Evolutionary conservation across 371 early-diverging fungal genomes (phyloP), one percentile per base, ranked within the genome.

Genomic region (Lichtheimia corymbifera): DNA sequence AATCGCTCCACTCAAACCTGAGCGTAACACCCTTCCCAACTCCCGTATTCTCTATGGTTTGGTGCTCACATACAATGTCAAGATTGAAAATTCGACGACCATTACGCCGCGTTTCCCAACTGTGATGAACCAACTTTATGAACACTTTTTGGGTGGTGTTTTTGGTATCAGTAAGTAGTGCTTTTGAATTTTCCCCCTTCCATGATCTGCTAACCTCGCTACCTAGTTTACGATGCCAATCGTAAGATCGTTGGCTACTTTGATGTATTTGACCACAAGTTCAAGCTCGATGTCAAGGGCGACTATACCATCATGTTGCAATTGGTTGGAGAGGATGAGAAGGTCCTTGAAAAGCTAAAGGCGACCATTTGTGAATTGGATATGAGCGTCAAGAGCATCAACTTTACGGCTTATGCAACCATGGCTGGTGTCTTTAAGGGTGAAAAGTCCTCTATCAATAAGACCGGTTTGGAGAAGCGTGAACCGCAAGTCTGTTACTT

Each of bases 281-380:
- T 91, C 55, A 88, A 89, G 59, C 66, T 95, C n/a, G 71, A 77
- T 27, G 73, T 64, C 62, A 90, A 92, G 76, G 97, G 97, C 14
- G 94, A 91, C 40, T 96, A 96, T 68, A 84, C 83, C 5, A 74
- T 94, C 47, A 88, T 86, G 50, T 88, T 87, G 50, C 95, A 93
- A 70, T 63, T 97, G 18, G 82, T 88, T 18, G 88, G 91, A 13
- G 82, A 86, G 57, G 75, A 78, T 14, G 77, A 91, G 41, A 82
- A 80, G 53, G 73, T 84, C 2, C 77, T 97, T 40, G 92, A 93
- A 20, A 87, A 88, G 53, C 74, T 94, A 18, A 86, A 87, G 61
- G 73, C 72, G 50, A 67, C 83, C 35, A 72, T 90, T 6, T 76
- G 86, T 42, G 67, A 90, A 35, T 66, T 94, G 18, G 93, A 96